Percentiles rank a stretch among this genome's conserved stretches.
These are phyloP conservation scores for Cladosporium phlei DNA, from an alignment of 2,329 filamentous ascomycete species.

Conservation along the genomic window DNA sequence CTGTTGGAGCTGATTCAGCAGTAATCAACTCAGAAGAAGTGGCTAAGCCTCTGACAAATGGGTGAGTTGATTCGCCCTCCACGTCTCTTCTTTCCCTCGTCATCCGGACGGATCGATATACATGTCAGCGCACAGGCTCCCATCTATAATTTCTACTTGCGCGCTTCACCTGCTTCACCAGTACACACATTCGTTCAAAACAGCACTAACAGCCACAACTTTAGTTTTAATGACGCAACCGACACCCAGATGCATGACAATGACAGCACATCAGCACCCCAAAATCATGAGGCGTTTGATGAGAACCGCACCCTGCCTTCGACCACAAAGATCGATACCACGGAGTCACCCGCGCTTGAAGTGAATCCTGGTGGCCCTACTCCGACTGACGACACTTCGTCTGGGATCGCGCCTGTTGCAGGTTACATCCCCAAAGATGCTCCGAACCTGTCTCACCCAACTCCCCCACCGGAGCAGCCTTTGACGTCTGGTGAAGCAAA, in stretches of 20 bases:
- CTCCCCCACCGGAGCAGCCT: slow-evolving; percentile 40
- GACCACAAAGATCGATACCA: slow-evolving; percentile 15
- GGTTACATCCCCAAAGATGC: slow-evolving; percentile 40
- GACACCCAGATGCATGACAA: slow-evolving; percentile 12
- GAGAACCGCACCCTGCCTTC: slow-evolving; percentile 12
- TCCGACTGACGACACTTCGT: slow-evolving; percentile 38
- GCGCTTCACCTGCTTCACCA: too few species aligned
- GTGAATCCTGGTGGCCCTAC: slow-evolving; percentile 30
- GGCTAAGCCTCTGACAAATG: slow-evolving; percentile 5
- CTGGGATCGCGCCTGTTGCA: slow-evolving; percentile 41
- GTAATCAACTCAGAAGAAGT: slow-evolving; percentile 1
- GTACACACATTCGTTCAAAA: neutral
- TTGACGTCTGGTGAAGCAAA: slow-evolving; percentile 27
- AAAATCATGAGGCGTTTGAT: slow-evolving; percentile 14
- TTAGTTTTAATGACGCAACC: neutral
- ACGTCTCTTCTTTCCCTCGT: neutral
- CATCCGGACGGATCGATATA: too few species aligned
- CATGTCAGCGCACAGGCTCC: too few species aligned
- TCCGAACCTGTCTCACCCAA: slow-evolving; percentile 37
- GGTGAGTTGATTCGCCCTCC: slow-evolving; percentile 3
- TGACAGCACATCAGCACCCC: slow-evolving; percentile 2
- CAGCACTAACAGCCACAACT: slow-evolving; percentile 3
- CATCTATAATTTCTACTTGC: too few species aligned
- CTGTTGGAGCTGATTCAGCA: neutral
- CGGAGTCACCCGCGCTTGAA: slow-evolving; percentile 19